These are phyloP conservation scores for Termitomyces sp. DNA, from an alignment of 768 basidiomycete species.

Conservation along the genomic window DNA sequence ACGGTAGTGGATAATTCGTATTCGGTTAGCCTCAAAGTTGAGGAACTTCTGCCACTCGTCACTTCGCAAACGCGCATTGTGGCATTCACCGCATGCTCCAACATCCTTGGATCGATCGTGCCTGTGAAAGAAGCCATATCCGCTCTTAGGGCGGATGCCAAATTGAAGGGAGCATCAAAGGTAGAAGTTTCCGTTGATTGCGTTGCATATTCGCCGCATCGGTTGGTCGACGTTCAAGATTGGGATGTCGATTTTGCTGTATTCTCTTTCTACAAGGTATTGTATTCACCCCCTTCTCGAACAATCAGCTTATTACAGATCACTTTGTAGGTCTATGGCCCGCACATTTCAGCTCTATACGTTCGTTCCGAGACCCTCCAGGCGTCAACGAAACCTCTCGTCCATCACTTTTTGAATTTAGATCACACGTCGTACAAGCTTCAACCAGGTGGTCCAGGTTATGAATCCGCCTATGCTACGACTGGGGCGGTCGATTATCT, in stretches of 20 bases:
- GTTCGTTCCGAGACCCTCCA: slow-evolving; percentile 46
- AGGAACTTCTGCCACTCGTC: slow-evolving; percentile 60
- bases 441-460: slow-evolving; percentile 71
- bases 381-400: slow-evolving; percentile 51
- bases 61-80: slow-evolving; percentile 64
- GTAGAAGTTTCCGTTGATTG: slow-evolving; percentile 72
- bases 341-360: slow-evolving; percentile 67
- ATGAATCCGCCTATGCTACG: slow-evolving; percentile 62
- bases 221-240: slow-evolving; percentile 63
- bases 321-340: slow-evolving; percentile 60
- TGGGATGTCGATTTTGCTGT: slow-evolving; percentile 78
- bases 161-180: slow-evolving; percentile 49
- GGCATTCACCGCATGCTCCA: slow-evolving; percentile 73
- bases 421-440: slow-evolving; percentile 53
- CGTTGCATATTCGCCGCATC: slow-evolving; percentile 76
- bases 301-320: background rate
- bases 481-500: slow-evolving; percentile 64
- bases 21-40: slow-evolving; percentile 49
- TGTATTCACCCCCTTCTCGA: background rate
- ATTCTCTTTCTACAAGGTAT: slow-evolving; percentile 75
- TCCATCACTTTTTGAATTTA: slow-evolving; percentile 66
- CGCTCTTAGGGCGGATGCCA: slow-evolving; percentile 48
- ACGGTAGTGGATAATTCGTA: slow-evolving; percentile 59
- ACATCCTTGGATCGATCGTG: slow-evolving; percentile 65
- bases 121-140: slow-evolving; percentile 56